phyloP scores from a whole-genome alignment of 1,284 basidiomycete genomes.

The Leccinum pachyderme region DNA sequence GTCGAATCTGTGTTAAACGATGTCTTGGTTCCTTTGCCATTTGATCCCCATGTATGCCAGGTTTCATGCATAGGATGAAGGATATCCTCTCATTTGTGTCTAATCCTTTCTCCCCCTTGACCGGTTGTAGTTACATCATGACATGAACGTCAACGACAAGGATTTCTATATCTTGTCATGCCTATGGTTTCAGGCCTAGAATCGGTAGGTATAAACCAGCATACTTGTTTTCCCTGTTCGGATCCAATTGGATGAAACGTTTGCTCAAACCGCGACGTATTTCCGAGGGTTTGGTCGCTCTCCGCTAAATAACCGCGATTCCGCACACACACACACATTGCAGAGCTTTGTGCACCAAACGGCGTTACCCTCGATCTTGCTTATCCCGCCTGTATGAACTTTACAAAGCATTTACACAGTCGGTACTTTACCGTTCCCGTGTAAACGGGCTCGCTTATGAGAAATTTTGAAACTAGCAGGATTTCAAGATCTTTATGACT shows the following conservation, averaged over 20 bases:
- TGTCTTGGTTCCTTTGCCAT: not conserved
- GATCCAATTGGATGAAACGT: not conserved
- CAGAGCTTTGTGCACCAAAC: not conserved
- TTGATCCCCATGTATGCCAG: not conserved
- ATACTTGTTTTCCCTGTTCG: not conserved
- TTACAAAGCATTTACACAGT: not conserved
- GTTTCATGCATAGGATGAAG: not conserved
- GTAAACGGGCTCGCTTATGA: not conserved
- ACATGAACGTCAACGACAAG: not conserved
- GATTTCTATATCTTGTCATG: not conserved
- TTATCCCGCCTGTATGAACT: not conserved
- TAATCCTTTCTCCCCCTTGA: not conserved
- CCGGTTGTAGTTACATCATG: not conserved
- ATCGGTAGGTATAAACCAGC: not conserved
- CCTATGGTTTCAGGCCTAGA: not conserved
- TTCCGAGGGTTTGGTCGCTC: not conserved
- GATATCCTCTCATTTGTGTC: not conserved
- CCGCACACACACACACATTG: not conserved
- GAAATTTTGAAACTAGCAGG: not conserved
- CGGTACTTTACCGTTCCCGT: not conserved
- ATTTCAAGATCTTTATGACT: not conserved
- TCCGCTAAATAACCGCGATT: not conserved
- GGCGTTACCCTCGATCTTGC: not conserved
- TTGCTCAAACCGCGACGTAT: not conserved
- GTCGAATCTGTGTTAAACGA: not conserved